phyloP scores from a whole-genome alignment of 129 eudicot genomes.

The Lonicera japonica region DNA sequence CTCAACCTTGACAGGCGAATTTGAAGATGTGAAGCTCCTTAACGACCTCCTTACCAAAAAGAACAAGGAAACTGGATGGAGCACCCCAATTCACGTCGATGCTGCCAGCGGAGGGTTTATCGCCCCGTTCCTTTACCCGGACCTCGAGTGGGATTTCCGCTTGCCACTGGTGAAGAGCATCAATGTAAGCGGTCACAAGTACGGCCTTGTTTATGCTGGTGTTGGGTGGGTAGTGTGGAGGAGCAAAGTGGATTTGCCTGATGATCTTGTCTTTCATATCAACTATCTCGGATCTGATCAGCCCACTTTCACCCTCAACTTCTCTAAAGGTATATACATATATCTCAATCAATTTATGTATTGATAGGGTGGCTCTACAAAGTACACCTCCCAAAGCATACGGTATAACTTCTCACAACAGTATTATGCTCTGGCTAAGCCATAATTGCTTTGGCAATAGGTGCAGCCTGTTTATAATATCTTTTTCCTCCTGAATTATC shows the following conservation, averaged over 20 bases:
- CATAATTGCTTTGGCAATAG: too few species aligned
- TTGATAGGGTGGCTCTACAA: too few species aligned
- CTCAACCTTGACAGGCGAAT: conserved; percentile 75
- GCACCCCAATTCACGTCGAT: conserved; percentile 79
- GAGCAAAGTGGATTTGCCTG: conserved; percentile 69
- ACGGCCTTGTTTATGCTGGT: conserved; percentile 79
- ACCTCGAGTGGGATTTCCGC: conserved; percentile 75
- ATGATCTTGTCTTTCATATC: conserved; percentile 71
- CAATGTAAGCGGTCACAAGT: conserved; percentile 86
- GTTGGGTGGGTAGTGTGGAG: conserved; percentile 87
- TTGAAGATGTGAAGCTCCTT: conserved; percentile 78
- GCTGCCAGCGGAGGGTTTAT: conserved; percentile 91
- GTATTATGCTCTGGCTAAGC: too few species aligned
- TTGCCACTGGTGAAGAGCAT: conserved; percentile 75
- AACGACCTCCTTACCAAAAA: conserved; percentile 45
- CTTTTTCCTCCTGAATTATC: too few species aligned
- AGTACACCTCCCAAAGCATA: too few species aligned
- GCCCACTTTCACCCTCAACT: conserved; percentile 78
- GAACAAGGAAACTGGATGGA: conserved; percentile 68
- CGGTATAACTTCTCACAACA: too few species aligned
- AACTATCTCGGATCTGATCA: conserved; percentile 81
- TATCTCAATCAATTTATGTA: too few species aligned
- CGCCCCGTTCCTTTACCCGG: conserved; percentile 71
- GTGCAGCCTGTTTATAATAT: too few species aligned
- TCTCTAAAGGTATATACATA: conserved; percentile 53